Conservation (phyloP, 2,329 filamentous ascomycete species). For the Diaporthe nobilis region DNA sequence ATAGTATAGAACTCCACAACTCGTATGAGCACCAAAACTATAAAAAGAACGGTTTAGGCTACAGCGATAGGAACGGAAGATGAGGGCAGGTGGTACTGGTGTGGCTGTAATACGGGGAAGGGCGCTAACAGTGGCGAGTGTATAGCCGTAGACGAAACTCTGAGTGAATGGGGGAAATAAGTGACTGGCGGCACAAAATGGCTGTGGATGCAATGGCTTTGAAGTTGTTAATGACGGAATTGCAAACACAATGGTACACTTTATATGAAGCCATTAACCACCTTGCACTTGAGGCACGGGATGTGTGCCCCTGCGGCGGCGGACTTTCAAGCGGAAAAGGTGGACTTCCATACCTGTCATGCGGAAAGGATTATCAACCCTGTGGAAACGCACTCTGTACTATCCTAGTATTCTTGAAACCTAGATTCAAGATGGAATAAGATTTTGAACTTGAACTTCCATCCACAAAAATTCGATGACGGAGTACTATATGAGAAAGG, state of each 20-base stretch:
- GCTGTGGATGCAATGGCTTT: no score
- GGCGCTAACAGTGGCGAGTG: neutral
- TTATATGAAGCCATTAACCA: neutral
- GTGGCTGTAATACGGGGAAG: neutral
- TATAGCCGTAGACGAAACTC: neutral
- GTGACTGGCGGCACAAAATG: neutral
- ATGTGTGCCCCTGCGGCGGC: neutral
- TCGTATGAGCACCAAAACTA: neutral
- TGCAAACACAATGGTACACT: neutral
- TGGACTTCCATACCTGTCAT: neutral
- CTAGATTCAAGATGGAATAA: neutral
- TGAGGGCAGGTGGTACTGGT: accelerated
- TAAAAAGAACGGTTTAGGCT: neutral
- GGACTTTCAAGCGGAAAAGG: slow-evolving; percentile 16
- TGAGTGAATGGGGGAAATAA: neutral
- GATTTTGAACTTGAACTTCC: neutral
- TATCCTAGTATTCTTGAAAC: no score
- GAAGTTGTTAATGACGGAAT: neutral
- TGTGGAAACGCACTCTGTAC: neutral
- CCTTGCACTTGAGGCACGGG: neutral
- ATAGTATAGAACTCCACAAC: accelerated
- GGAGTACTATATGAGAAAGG: no score
- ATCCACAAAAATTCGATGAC: neutral
- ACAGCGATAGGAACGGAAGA: neutral
- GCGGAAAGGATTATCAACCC: neutral